A percentile compares a stretch with the other conserved stretches of the same genome.
Conservation (phyloP, 129 eudicot species). For the carrot (Daucus carota) region DH1_v3.0 NC_030389.2:9706001-9706500, state of each 20-base stretch:
- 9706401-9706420: slow-evolving; percentile 66
- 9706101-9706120: background rate
- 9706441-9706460: slow-evolving; percentile 33
- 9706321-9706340: slow-evolving; percentile 46
- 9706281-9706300: slow-evolving; percentile 34
- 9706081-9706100: background rate
- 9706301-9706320: slow-evolving; percentile 52
- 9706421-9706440: slow-evolving; percentile 24
- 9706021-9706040: no score
- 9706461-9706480: slow-evolving; percentile 38
- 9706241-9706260: slow-evolving; percentile 26
- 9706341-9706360: slow-evolving; percentile 48
- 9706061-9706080: background rate
- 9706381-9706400: slow-evolving; percentile 67
- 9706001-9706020: background rate
- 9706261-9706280: slow-evolving; percentile 32
- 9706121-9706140: background rate
- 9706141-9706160: background rate
- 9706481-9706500: slow-evolving; percentile 72
- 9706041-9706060: background rate
- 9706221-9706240: slow-evolving; percentile 6
- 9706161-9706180: background rate
- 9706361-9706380: slow-evolving; percentile 20
- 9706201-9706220: background rate
- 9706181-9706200: background rate